These are phyloP conservation scores for Epithemia pelagica DNA, from an alignment of 108 stramenopile species.

Conservation along the genomic window DNA sequence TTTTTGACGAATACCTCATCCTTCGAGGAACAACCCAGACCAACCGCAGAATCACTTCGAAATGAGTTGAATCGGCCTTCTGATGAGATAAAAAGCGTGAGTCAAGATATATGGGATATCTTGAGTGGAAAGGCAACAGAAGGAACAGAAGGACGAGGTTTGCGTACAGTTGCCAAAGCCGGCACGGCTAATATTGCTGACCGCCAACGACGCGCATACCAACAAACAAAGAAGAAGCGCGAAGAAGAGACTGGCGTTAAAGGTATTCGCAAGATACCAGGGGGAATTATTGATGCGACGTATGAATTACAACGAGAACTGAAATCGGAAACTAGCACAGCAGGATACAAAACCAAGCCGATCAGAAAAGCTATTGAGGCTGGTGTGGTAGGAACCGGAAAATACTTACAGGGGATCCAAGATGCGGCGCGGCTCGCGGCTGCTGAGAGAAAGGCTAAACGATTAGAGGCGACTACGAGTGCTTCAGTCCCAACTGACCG, in stretches of 20 bases:
- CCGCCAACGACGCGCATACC: constrained; percentile 42
- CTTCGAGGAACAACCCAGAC: constrained; percentile 7
- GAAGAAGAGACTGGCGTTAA: constrained; percentile 44
- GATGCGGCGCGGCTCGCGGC: constrained; percentile 2
- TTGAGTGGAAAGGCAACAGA: constrained; percentile 28
- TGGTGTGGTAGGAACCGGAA: constrained; percentile 31
- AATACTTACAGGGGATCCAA: constrained; percentile 1
- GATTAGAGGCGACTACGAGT: not conserved
- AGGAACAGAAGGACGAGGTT: constrained; percentile 18
- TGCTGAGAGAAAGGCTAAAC: constrained; percentile 3
- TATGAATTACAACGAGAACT: constrained; percentile 69
- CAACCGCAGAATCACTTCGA: constrained; percentile 9
- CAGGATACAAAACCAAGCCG: constrained; percentile 65
- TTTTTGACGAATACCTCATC: constrained; percentile 16
- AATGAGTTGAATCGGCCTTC: constrained; percentile 56
- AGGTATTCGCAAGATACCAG: constrained; percentile 36
- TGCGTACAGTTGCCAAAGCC: constrained; percentile 51
- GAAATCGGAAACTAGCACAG: constrained; percentile 44
- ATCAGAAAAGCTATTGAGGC: constrained; percentile 46
- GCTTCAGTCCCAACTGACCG: not conserved
- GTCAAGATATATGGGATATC: constrained; percentile 57
- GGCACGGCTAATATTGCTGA: constrained; percentile 20
- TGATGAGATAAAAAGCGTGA: constrained; percentile 71
- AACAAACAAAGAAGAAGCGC: constrained; percentile 48
- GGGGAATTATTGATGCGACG: constrained; percentile 56